phyloP scores from a whole-genome alignment of 2,329 filamentous ascomycete genomes.

The Phaeosphaeriaceae sp. region DNA sequence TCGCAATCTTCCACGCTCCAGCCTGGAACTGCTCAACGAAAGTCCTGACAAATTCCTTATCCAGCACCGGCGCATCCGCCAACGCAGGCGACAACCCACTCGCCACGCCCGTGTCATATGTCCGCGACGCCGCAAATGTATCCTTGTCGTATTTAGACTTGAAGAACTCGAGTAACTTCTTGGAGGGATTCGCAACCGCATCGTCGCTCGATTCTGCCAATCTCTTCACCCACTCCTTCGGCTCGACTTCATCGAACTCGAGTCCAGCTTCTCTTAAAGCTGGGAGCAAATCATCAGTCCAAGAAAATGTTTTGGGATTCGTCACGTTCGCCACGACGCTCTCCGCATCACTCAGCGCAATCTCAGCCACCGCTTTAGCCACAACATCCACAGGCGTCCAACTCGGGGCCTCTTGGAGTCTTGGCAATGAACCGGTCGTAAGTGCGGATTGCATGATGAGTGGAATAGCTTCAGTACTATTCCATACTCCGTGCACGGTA shows the following conservation, averaged over 20 bases:
- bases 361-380: slow-evolving; percentile 32
- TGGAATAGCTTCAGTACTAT: slow-evolving; percentile 59
- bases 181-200: slow-evolving; percentile 58
- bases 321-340: slow-evolving; percentile 60
- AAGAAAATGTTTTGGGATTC: slow-evolving; percentile 60
- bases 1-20: slow-evolving; percentile 13
- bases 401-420: slow-evolving; percentile 47
- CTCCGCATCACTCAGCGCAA: slow-evolving; percentile 25
- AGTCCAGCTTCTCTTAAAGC: slow-evolving; percentile 54
- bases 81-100: slow-evolving; percentile 22
- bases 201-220: slow-evolving; percentile 58
- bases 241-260: slow-evolving; percentile 32
- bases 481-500: slow-evolving; percentile 57
- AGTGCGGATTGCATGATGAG: slow-evolving; percentile 58
- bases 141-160: slow-evolving; percentile 57
- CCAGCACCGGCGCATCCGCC: slow-evolving; percentile 19
- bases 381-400: slow-evolving; percentile 45
- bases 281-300: slow-evolving; percentile 63
- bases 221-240: slow-evolving; percentile 32
- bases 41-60: slow-evolving; percentile 22
- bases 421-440: slow-evolving; percentile 57
- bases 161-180: slow-evolving; percentile 65
- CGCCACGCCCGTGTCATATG: slow-evolving; percentile 25
- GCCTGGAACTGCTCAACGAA: slow-evolving; percentile 33
- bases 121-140: slow-evolving; percentile 16